Evolutionary conservation across 2,329 filamentous ascomycete genomes (phyloP).

Genomic region (Diplodia sapinea): DNA sequence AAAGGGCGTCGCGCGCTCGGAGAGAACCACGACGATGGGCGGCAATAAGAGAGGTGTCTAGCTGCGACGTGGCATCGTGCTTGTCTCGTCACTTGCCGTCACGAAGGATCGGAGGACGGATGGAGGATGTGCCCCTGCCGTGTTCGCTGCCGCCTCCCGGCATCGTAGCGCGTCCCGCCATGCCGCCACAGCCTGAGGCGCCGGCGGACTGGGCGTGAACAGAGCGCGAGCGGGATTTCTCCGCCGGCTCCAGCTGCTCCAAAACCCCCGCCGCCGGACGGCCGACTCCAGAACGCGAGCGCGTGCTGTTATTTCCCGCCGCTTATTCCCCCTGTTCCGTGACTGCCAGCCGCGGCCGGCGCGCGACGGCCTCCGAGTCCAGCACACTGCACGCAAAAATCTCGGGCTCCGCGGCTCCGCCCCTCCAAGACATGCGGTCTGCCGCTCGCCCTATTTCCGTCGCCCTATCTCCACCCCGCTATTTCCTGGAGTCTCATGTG

Average conservation of each 20-base stretch:
- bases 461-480: neutral
- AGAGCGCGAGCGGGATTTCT: neutral
- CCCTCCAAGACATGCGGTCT: too few species aligned
- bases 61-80: too few species aligned
- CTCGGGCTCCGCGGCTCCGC: neutral
- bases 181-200: neutral
- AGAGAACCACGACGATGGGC: neutral
- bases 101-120: neutral
- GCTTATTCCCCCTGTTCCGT: too few species aligned
- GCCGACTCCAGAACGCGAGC: neutral
- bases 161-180: slow-evolving; percentile 4
- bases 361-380: neutral
- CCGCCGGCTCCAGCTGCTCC: neutral
- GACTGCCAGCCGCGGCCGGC: neutral
- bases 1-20: neutral
- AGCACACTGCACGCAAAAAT: neutral
- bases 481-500: slow-evolving; percentile 9
- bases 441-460: neutral
- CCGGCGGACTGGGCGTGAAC: neutral
- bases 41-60: neutral
- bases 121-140: slow-evolving; percentile 1
- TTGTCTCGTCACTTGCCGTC: neutral
- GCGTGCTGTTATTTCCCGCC: too few species aligned
- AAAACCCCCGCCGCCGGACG: neutral
- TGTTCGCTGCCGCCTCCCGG: neutral